phyloP scores from a whole-genome alignment of 129 eudicot genomes.

The Apium graveolens region DNA sequence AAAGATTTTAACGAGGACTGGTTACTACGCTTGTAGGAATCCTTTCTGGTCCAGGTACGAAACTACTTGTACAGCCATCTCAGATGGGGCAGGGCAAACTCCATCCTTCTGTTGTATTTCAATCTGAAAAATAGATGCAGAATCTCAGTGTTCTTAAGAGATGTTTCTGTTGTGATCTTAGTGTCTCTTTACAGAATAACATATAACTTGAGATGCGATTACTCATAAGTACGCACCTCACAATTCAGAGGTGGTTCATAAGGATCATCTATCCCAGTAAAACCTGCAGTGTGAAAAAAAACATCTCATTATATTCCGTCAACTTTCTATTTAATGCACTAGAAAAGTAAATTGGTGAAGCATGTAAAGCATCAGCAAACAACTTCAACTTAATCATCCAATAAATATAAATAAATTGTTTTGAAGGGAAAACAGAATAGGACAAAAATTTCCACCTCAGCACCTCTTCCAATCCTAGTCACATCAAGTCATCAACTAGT shows the following conservation, averaged over 20 bases:
- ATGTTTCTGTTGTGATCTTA: neutral
- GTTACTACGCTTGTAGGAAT: slow-evolving; percentile 51
- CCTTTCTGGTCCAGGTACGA: slow-evolving; percentile 73
- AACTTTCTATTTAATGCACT: neutral
- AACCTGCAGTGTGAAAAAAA: slow-evolving; percentile 41
- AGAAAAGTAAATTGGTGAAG: neutral
- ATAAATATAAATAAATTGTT: neutral
- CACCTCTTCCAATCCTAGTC: neutral
- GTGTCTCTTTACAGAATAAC: neutral
- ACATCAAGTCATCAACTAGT: neutral
- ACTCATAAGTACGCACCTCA: slow-evolving; percentile 45
- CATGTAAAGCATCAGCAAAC: neutral
- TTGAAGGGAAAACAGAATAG: neutral
- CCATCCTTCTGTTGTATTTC: slow-evolving; percentile 57
- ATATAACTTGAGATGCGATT: neutral
- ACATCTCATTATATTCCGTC: neutral
- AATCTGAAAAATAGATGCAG: slow-evolving; percentile 35
- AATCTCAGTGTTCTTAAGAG: neutral
- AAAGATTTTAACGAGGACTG: neutral
- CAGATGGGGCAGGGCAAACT: slow-evolving; percentile 70
- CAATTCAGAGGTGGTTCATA: slow-evolving; percentile 83
- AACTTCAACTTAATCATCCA: neutral
- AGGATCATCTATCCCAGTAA: slow-evolving; percentile 98
- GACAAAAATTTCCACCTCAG: neutral
- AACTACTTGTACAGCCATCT: slow-evolving; percentile 76